Evolutionary conservation across 2,329 filamentous ascomycete genomes (phyloP), one percentile per base, ranked within the genome.

Genomic region (Pseudocercospora fuligena): DNA sequence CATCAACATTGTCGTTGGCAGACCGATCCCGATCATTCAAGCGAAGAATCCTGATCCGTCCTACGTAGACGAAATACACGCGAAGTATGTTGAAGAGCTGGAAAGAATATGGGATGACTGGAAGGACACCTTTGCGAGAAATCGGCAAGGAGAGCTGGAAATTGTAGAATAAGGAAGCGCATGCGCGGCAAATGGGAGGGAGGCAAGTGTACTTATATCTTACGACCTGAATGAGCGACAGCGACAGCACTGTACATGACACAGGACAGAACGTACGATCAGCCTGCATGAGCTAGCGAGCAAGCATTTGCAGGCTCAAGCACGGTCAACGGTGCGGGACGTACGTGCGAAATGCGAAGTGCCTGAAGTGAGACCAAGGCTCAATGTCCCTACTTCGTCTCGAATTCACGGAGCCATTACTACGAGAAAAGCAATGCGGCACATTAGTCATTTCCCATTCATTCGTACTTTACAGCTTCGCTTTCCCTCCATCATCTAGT

Each of bases 1-100:
- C 11, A 83, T 99, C 66, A 95, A 98, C 76, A 88, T 97, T 57
- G 94, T 99, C 12, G 92, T 97, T 14, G 94, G 94, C 3, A 85
- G 87, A 61, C 93, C 94, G 0, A 93, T 97, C 68, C 83, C 84
- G 69, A 90, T 97, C 5, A 81, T 86, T 60, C 85, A 86, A 74
- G 79, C 85, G 59, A 82, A 86, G 36, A 87, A 89, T 67, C 91
- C 94, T 0, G 86, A 90, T 25, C 87, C 90, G 67, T 85, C 84
- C 7, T 93, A 97, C 73, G 89, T 98, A 68, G 90, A 97, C 75
- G 82, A 90, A 72, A 83, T 97, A 67, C 95, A 98, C 78, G 84
- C 83, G 23, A 81, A 89, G 71, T 99, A 99, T 79, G 86, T 95
- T 1, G 81, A 85, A 29, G 94, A 94, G 81, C 78, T 95, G 66